Evolutionary conservation across 352 stramenopile species (phyloP).

Genomic region (Sclerospora graminicola): DNA sequence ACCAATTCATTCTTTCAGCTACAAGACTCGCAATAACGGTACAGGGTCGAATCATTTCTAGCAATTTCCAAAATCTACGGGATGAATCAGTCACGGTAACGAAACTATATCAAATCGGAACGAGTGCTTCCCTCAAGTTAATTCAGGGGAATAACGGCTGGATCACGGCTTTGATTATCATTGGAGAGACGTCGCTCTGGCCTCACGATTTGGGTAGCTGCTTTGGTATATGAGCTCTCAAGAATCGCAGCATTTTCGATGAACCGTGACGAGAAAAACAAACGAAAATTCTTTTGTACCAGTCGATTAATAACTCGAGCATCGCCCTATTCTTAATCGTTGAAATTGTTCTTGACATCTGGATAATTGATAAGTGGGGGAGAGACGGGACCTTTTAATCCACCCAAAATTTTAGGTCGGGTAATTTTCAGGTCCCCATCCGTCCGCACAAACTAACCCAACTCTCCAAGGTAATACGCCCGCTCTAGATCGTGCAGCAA

Average conservation of each 20-base stretch:
- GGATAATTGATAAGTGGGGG: constrained; percentile 22
- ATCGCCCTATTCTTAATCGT: constrained; percentile 12
- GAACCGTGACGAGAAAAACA: constrained; percentile 25
- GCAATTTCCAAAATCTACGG: constrained; percentile 2
- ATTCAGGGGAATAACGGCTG: constrained; percentile 11
- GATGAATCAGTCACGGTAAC: constrained; percentile 5
- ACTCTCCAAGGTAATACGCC: too few species aligned
- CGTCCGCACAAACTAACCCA: too few species aligned
- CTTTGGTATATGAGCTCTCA: constrained; percentile 36
- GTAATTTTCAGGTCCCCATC: too few species aligned
- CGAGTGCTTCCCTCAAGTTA: constrained; percentile 17
- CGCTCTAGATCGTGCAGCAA: too few species aligned
- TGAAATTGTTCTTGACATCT: constrained; percentile 14
- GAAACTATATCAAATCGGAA: constrained; percentile 22
- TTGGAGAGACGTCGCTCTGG: constrained; percentile 20
- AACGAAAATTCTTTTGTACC: constrained; percentile 23
- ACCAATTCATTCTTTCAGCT: constrained; percentile 14
- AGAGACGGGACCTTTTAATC: too few species aligned
- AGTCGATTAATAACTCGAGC: constrained; percentile 9
- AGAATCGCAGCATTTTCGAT: constrained; percentile 23
- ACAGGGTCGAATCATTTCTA: not conserved
- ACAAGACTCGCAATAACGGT: constrained; percentile 2
- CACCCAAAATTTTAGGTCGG: too few species aligned
- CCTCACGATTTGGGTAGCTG: constrained; percentile 20
- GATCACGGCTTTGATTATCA: constrained; percentile 17